Conservation (phyloP, 2,329 filamentous ascomycete genomes). For the Fonsecaea erecta region DNA sequence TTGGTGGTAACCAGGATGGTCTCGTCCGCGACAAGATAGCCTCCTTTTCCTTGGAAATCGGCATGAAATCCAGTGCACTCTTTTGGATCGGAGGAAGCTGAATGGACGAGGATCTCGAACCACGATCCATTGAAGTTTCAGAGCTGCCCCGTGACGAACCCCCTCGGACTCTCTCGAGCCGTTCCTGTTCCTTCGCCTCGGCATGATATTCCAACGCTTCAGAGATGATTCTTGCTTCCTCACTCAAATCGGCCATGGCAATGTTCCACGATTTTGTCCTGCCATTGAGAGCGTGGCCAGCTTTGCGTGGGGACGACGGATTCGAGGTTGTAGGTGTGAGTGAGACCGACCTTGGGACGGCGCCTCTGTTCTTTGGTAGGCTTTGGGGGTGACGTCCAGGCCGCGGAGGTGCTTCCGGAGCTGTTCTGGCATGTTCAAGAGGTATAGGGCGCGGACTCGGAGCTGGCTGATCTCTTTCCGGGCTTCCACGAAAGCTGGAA, state of each 20-base stretch:
- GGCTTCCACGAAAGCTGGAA: slow-evolving; percentile 48
- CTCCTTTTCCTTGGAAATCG: slow-evolving; percentile 69
- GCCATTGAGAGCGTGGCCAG: slow-evolving; percentile 39
- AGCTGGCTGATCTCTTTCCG: slow-evolving; percentile 41
- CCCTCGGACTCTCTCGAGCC: slow-evolving; percentile 14
- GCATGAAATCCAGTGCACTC: slow-evolving; percentile 67
- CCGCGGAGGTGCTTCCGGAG: slow-evolving; percentile 37
- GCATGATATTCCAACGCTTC: slow-evolving; percentile 64
- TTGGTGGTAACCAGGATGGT: slow-evolving; percentile 70
- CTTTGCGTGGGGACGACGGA: slow-evolving; percentile 38
- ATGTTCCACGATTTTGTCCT: slow-evolving; percentile 65
- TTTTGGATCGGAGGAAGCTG: slow-evolving; percentile 66
- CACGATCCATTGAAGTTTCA: slow-evolving; percentile 47
- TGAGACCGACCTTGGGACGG: slow-evolving; percentile 30
- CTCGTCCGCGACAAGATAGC: slow-evolving; percentile 67
- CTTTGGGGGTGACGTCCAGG: slow-evolving; percentile 39
- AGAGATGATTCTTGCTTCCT: slow-evolving; percentile 64
- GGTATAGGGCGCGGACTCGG: slow-evolving; percentile 48
- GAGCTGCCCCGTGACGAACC: slow-evolving; percentile 24
- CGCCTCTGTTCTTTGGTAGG: slow-evolving; percentile 40
- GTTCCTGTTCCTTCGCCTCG: slow-evolving; percentile 46
- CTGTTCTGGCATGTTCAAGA: slow-evolving; percentile 46
- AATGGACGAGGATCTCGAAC: slow-evolving; percentile 52
- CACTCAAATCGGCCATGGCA: slow-evolving; percentile 61
- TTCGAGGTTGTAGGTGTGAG: slow-evolving; percentile 26